Base-by-base conservation (phyloP, 306 rosid genomes). In the Rubus parviflorus region DNA sequence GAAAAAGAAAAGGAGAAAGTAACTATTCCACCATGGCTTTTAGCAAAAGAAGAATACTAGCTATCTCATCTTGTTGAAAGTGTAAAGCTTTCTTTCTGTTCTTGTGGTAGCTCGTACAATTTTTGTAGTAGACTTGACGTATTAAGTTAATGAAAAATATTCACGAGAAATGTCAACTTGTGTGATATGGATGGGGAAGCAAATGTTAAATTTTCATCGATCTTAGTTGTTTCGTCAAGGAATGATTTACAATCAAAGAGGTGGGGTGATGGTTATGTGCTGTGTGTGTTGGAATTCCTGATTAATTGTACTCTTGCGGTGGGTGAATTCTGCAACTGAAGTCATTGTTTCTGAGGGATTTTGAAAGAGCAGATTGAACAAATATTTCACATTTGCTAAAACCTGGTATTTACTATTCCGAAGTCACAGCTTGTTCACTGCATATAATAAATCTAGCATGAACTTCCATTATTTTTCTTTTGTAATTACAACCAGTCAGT, bases 1-100 rank as follows among this genome's bases (percentile, higher is more conserved):
- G 46, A 80, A 74, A 81, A 92, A 85, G 81, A 90, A 89, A 86
- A 90, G 81, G 77, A 77, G 71, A 69, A 88, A 87, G 76, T 76
- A 75, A 85, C 75, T n/a, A 10, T 61, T n/a, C 30, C 78, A 60
- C 7, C 15, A 58, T 60, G 6, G 3, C 42, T 30, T 30, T 30
- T 30, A n/a, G 35, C 35, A 30, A n/a, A 38, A 48, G 53, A 67
- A 67, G 68, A 73, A 35, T 10, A n/a, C 5, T 75, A 73, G 40
- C 41, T 62, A 40, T 56, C 53, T 74, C 25, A 41, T 13, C 17
- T 52, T 56, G 70, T 65, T n/a, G 41, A 16, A 56, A 23, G 41
- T 61, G 37, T 58, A 8, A 45, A 17, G 47, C 49, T 71, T 54
- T 67, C 4, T 6, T 53, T n/a, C 20, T 65, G 45, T 41, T 7